Evolutionary conservation across 2,329 filamentous ascomycete genomes (phyloP), one percentile per base, ranked within the genome.

Genomic region (Ustulina deusta): DNA sequence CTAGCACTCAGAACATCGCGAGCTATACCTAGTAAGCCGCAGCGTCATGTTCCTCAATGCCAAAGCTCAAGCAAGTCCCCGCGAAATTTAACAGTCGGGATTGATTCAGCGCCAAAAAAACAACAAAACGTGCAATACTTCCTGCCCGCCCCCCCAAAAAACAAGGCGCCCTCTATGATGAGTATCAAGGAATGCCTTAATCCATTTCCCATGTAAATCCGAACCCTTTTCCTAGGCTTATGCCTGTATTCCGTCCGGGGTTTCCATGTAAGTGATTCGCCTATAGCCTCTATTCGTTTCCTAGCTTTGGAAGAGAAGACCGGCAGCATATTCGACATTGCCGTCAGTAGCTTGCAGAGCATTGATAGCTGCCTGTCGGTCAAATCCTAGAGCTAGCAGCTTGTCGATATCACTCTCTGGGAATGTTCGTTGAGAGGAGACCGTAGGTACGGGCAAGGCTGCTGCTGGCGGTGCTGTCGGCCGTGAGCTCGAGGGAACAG

Each of bases 321-420:
- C 90, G 54, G 94, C 94, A n/a, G 95, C 95, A 71, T 90, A 89
- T 69, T 98, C 93, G 7, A 97, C 88, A 75, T 98, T 93, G 22
- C 96, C 95, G 22, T 90, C 90, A 17, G 93, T 92, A 34, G 93
- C 93, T 75, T 94, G 89, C 59, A 99, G 83, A 2, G 94, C 94
- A 67, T 91, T 89, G 60, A 96, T 85, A 0, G 94, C 95, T 73
- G 93, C 87, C 68, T 91, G 87, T 61, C 90, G 86, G 1, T 90
- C 88, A 72, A 96, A 94, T 0, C 95, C 94, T 71, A 98, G 84
- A 54, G 89, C 87, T 55, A 91, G 86, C 42, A 98, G 87, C 74
- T 91, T 91, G 59, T 93, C 88, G 63, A 98, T 89, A 36, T 91
- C 86, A 71, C 91, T 89, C 57, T 89, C 87, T 25, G 84, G 87